A percentile compares a stretch with the other conserved stretches of the same genome.
These are phyloP conservation scores for Kluyveromyces sp. DNA, from an alignment of 1,139 yeast genomes.

Conservation along the genomic window DNA sequence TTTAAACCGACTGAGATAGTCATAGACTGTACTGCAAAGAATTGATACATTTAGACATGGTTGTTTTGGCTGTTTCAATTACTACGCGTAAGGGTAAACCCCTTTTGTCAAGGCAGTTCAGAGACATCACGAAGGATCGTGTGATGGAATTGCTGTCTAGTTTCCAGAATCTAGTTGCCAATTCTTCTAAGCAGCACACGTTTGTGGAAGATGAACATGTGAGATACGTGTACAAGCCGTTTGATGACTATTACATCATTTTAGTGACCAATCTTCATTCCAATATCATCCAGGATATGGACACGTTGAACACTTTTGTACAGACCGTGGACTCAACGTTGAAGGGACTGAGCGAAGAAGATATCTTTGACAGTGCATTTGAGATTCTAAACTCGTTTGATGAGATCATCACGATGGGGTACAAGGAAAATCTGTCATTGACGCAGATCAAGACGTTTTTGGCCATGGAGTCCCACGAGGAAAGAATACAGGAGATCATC, in stretches of 20 bases:
- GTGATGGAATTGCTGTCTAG: slow-evolving; percentile 81
- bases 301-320: slow-evolving; percentile 79
- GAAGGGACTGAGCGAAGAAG: slow-evolving; percentile 72
- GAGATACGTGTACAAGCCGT: slow-evolving; percentile 91
- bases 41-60: slow-evolving; percentile 37
- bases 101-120: slow-evolving; percentile 85
- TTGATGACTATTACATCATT: slow-evolving; percentile 89
- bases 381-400: slow-evolving; percentile 90
- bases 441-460: slow-evolving; percentile 83
- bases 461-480: slow-evolving; percentile 98
- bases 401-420: slow-evolving; percentile 85
- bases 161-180: slow-evolving; percentile 74
- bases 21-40: too few relatives aligned
- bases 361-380: slow-evolving; percentile 77
- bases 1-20: too few relatives aligned
- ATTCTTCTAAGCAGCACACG: slow-evolving; percentile 75
- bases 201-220: slow-evolving; percentile 90
- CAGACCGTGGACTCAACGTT: slow-evolving; percentile 74
- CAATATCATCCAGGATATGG: slow-evolving; percentile 90
- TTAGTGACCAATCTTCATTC: slow-evolving; percentile 87
- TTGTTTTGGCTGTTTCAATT: slow-evolving; percentile 87
- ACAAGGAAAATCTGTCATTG: slow-evolving; percentile 77
- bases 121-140: slow-evolving; percentile 76
- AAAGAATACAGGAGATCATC: slow-evolving; percentile 94
- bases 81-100: slow-evolving; percentile 96